Conservation (phyloP, 768 basidiomycete species). For the Pleurotus salmoneostramineus region DNA sequence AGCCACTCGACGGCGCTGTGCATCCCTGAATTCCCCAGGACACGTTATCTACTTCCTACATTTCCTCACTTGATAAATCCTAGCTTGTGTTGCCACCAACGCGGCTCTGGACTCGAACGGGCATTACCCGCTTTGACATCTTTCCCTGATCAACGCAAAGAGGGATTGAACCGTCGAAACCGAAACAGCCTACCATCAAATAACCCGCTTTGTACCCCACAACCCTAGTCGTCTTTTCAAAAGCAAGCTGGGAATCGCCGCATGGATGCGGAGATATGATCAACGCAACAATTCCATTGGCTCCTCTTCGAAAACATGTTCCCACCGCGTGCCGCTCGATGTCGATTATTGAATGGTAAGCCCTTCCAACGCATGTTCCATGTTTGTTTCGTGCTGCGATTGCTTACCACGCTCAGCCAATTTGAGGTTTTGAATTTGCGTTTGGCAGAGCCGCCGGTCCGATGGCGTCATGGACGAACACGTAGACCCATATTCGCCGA, state of each 20-base stretch:
- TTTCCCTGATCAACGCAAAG: too few species aligned
- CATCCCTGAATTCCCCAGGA: background rate
- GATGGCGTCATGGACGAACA: background rate
- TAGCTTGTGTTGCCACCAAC: background rate
- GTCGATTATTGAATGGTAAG: background rate
- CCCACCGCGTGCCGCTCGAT: background rate
- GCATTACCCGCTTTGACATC: background rate
- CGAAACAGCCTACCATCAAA: background rate
- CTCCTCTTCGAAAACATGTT: background rate
- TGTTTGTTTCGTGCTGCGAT: background rate
- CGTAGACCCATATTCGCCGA: background rate
- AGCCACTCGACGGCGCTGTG: background rate
- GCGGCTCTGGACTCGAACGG: background rate
- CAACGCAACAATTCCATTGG: background rate
- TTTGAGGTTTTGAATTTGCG: background rate
- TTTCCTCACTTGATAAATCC: background rate
- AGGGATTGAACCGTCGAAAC: too few species aligned
- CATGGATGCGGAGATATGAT: background rate
- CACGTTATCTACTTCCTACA: background rate
- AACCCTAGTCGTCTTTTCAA: background rate
- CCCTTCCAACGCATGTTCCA: background rate
- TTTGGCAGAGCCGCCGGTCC: background rate
- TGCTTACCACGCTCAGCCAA: background rate
- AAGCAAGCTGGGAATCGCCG: background rate
- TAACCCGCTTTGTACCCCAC: background rate